Base-by-base conservation (phyloP, 768 basidiomycete species). In the Pisolithus sp. region DNA sequence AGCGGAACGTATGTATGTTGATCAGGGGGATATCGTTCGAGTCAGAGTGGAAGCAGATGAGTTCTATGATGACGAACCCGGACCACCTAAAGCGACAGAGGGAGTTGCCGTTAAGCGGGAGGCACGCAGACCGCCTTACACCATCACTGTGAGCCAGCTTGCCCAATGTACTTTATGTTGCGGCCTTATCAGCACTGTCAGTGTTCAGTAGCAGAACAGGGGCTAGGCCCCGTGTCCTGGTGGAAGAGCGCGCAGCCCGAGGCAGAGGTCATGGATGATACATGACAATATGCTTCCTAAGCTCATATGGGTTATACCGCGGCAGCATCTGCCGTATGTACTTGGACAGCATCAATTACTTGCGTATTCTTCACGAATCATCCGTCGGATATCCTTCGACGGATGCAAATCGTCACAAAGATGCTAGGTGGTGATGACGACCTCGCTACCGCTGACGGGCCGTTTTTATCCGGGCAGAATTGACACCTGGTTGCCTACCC, bases 31-130 rank as follows among this genome's bases (percentile, higher is more conserved):
- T 57, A 74, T 86, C 20, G 69, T 92, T 2, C 85, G 90, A 24
- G 79, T 89, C 1, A 83, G 89, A 5, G 81, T 92, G 5, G 89
- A 92, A 60, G 73, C 76, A 3, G 90, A 90, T 59, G 87, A 90
- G 59, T 92, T 91, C 57, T 85, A 80, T 57, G 90, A 93, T 57
- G 86, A 89, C 57, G 89, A 91, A 54, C 89, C 89, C 2, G 89
- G 90, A 1, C 89, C 89, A 0, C 85, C 86, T 1, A 88, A 85
- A 60, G 83, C 82, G 41, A 68, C 75, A 0, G 86, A 89, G 46
- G 89, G 87, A 0, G 82, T 87, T 2, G 72, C 74, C 46, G 72
- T 80, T 3, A 73, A 74, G 57, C 68, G 67, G 40, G 82, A 83
- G 54, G 67, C 62, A 5, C 73, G 70, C 26, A 64, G 70, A 62